Evolutionary conservation across 2,329 filamentous ascomycete genomes (phyloP), one percentile per base, ranked within the genome.

Genomic region (Sarocladium strictum): DNA sequence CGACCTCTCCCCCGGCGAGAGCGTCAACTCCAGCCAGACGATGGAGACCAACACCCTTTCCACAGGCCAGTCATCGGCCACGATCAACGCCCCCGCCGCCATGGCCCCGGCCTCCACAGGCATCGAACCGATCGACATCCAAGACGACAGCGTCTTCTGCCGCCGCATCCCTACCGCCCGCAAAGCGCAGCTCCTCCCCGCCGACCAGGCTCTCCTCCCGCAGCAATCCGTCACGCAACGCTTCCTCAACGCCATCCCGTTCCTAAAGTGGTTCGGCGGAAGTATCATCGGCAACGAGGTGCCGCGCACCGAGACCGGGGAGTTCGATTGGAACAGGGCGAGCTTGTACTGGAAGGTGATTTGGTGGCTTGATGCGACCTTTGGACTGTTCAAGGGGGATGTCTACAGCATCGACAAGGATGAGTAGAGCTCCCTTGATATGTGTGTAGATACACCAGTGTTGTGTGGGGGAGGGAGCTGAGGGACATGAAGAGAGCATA

Each of bases 261-360:
- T 90, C 57, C 71, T 90, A 57, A 81, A 80, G 61, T 90, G 86
- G 83, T 86, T 91, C 64, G 84, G 83, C 45, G 84, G 73, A 59
- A 84, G 74, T 62, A 83, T 92, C 68, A 91, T 93, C 63, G 89
- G 89, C 5, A 84, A 84, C 64, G 80, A 87, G 65, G 83, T 93
- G 37, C 89, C 89, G 7, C 78, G 86, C 40, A 86, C 79, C 53
- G 87, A 90, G 53, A 76, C 79, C 41, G 89, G 89, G 55, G 84
- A 83, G 40, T 92, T 96, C 62, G 92, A 97, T 68, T 88, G 85
- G 76, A 81, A 81, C 40, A 73, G 73, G 45, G 84, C 84, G 11
- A 86, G 82, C 57, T 68, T 86, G 57, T 87, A 86, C 70, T 87
- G 84, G 84, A 82, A 81, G 67, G 63, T 86, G 41, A 81, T 86